Percentiles rank a stretch among this genome's conserved stretches.
These are phyloP conservation scores for Serendipita vermifera DNA, from an alignment of 768 basidiomycete genomes.

Conservation along the genomic window DNA sequence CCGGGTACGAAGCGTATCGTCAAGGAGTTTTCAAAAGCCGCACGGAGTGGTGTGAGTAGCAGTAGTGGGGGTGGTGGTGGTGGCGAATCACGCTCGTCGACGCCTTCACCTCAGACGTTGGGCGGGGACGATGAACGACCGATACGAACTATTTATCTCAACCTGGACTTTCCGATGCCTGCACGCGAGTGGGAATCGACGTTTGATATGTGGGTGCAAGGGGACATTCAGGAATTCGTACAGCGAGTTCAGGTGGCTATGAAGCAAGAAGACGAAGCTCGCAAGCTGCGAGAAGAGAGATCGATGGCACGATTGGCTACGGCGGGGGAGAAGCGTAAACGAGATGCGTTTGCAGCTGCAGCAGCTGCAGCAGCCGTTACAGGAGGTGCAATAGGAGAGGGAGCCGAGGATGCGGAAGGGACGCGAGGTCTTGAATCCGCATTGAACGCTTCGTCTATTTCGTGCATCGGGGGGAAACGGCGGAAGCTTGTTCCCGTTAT, in stretches of 20 bases:
- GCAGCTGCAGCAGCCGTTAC: too few species aligned
- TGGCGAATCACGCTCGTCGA: neutral
- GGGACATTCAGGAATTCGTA: constrained; percentile 76
- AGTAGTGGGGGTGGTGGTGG: neutral
- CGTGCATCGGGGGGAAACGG: too few species aligned
- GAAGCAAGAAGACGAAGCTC: constrained; percentile 32
- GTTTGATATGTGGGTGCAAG: constrained; percentile 82
- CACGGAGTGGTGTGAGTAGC: constrained; percentile 19
- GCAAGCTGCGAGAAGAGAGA: neutral
- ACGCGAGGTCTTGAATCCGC: too few species aligned
- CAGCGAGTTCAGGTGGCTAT: constrained; percentile 44
- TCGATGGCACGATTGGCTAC: neutral
- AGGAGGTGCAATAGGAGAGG: too few species aligned
- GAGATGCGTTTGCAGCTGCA: too few species aligned
- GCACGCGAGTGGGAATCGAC: constrained; percentile 80
- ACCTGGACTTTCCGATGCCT: constrained; percentile 75
- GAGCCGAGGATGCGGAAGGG: too few species aligned
- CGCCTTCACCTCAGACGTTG: neutral
- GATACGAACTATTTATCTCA: constrained; percentile 65
- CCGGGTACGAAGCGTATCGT: constrained; percentile 89
- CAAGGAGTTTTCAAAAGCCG: constrained; percentile 71
- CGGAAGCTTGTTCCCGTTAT: too few species aligned
- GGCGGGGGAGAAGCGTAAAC: too few species aligned
- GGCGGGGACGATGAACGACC: constrained; percentile 28
- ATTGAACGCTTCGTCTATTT: too few species aligned